A percentile compares a stretch with the other conserved stretches of the same genome.
phyloP scores from a whole-genome alignment of 1,284 basidiomycete species.

The Rhizoctonia solani region DNA sequence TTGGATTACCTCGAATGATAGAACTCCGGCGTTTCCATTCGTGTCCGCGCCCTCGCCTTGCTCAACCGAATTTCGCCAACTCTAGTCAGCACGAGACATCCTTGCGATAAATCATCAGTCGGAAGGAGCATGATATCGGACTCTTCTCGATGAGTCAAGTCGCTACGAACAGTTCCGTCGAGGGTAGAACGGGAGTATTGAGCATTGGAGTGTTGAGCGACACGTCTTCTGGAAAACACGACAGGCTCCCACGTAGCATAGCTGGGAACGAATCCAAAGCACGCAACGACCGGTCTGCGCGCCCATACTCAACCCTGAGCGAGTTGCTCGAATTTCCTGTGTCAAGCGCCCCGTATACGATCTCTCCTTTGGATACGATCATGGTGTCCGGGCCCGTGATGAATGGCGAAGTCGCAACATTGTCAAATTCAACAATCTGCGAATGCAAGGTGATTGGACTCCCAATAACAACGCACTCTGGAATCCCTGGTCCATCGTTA shows the following conservation, averaged over 20 bases:
- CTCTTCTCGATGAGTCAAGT: conserved; percentile 1
- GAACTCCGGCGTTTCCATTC: neutral
- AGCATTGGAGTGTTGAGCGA: conserved; percentile 2
- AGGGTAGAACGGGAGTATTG: too few species aligned
- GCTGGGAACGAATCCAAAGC: conserved; percentile 7
- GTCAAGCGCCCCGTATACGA: neutral
- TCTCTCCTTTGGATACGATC: neutral
- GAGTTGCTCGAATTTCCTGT: neutral
- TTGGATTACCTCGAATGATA: neutral
- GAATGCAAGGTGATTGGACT: conserved; percentile 21
- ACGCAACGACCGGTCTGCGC: conserved; percentile 1
- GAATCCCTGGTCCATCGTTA: neutral
- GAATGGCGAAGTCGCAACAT: conserved; percentile 9
- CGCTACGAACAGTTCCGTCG: neutral
- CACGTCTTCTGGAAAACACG: conserved; percentile 22
- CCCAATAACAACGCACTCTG: conserved; percentile 13
- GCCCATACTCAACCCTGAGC: conserved; percentile 9
- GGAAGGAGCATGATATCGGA: conserved; percentile 3
- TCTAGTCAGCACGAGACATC: conserved; percentile 1
- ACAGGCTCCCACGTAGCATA: conserved; percentile 11
- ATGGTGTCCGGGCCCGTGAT: neutral
- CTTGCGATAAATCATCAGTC: neutral
- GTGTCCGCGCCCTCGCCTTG: neutral
- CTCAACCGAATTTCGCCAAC: neutral
- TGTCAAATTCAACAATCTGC: conserved; percentile 21